A percentile compares a stretch with the other conserved stretches of the same genome.
phyloP scores from a whole-genome alignment of 139 green algal genomes.

The Mesotaenium endlicherianum region DNA sequence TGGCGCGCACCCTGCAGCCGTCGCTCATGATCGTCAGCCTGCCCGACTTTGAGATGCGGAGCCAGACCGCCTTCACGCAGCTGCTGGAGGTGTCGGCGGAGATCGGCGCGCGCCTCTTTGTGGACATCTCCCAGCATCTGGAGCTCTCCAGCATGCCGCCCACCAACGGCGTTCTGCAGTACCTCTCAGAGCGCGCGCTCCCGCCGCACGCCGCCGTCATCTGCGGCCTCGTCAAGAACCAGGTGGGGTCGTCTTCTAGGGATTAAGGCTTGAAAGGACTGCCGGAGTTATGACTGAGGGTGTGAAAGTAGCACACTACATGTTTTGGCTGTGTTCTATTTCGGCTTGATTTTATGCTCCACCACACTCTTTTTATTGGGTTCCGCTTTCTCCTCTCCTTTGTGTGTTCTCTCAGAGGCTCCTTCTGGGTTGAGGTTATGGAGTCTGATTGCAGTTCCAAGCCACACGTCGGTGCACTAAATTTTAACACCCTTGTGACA shows the following conservation, averaged over 20 bases:
- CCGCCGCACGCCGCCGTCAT: slow-evolving; percentile 32
- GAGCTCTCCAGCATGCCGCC: slow-evolving; percentile 35
- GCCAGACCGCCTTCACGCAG: slow-evolving; percentile 10
- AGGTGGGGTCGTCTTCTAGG: slow-evolving; percentile 2
- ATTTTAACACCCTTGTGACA: no score
- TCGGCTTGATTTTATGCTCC: no score
- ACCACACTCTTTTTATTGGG: no score
- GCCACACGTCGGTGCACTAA: no score
- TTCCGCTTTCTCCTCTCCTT: no score
- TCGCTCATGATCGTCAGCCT: background rate
- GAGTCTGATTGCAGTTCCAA: no score
- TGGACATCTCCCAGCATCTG: slow-evolving; percentile 44
- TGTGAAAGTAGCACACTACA: no score
- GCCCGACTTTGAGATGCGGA: slow-evolving; percentile 17
- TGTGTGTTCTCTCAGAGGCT: no score
- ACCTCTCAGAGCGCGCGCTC: slow-evolving; percentile 18
- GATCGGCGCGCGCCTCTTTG: slow-evolving; percentile 22
- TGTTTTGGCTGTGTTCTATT: no score
- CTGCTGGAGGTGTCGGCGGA: slow-evolving; percentile 19
- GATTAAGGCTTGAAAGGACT: background rate
- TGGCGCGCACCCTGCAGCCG: slow-evolving; percentile 7
- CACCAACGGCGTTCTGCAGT: slow-evolving; percentile 48
- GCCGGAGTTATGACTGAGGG: no score
- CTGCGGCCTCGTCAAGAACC: slow-evolving; percentile 44
- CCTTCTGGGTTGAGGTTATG: no score